Evolutionary conservation across 495 filamentous ascomycete genomes (phyloP).

Genomic region (Tuber indicum): DNA sequence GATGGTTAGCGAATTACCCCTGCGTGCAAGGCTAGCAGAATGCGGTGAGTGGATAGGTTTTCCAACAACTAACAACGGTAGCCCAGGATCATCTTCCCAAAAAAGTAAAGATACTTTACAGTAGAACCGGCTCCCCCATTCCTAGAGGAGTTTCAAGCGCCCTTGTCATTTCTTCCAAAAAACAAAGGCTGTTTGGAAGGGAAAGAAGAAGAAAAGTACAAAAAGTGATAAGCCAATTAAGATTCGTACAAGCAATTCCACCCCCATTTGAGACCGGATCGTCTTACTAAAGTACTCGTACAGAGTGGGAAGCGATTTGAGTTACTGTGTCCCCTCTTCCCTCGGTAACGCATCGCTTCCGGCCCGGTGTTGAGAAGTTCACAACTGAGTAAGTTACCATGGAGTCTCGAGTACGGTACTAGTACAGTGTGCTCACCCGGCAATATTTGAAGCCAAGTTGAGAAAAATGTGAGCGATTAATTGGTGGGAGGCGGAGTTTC

Average conservation of each 20-base stretch:
- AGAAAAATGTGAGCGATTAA: neutral
- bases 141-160: neutral
- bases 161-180: neutral
- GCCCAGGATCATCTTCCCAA: slow-evolving; percentile 7
- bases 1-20: slow-evolving; percentile 31
- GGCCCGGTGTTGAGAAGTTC: neutral
- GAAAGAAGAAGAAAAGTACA: neutral
- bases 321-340: neutral
- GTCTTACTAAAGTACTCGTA: neutral
- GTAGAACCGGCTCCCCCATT: too few relatives aligned
- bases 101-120: slow-evolving; percentile 13
- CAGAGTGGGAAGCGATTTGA: slow-evolving; percentile 11
- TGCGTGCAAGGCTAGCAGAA: slow-evolving; percentile 22
- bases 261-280: slow-evolving; percentile 14
- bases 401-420: neutral
- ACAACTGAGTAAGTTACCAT: neutral
- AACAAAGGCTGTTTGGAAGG: neutral
- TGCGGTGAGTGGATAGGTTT: slow-evolving; percentile 18
- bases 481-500: neutral
- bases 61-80: slow-evolving; percentile 18
- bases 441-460: neutral
- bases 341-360: neutral
- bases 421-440: neutral
- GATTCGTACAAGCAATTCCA: neutral
- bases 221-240: slow-evolving; percentile 27